These are phyloP conservation scores for Monilinia fructigena DNA, from an alignment of 2,329 filamentous ascomycete species.

Conservation along the genomic window DNA sequence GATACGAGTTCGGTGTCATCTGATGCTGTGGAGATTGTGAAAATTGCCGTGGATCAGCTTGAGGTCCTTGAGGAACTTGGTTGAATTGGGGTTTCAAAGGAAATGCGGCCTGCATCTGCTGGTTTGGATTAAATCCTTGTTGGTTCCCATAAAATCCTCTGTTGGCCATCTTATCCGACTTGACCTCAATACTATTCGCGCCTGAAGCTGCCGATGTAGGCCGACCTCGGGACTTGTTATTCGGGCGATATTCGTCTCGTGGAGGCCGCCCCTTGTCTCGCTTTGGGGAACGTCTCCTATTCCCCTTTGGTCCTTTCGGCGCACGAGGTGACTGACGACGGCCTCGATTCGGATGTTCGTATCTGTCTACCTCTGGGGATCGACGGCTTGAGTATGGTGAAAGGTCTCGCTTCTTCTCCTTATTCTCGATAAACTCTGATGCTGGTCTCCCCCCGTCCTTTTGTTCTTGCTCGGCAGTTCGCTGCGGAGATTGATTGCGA, in stretches of 20 bases:
- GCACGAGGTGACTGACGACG: slow-evolving; percentile 37
- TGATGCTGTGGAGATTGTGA: slow-evolving; percentile 59
- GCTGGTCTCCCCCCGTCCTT: slow-evolving; percentile 33
- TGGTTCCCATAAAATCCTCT: slow-evolving; percentile 40
- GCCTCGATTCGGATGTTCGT: slow-evolving; percentile 35
- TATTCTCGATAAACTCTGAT: slow-evolving; percentile 29
- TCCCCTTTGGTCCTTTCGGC: slow-evolving; percentile 31
- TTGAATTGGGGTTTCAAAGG: slow-evolving; percentile 42
- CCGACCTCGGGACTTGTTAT: slow-evolving; percentile 33
- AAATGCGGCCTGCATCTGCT: slow-evolving; percentile 42
- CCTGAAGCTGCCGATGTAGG: slow-evolving; percentile 38
- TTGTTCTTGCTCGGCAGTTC: slow-evolving; percentile 22
- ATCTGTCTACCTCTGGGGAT: slow-evolving; percentile 37
- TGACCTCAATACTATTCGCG: slow-evolving; percentile 42
- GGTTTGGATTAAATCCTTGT: slow-evolving; percentile 41
- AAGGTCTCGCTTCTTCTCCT: slow-evolving; percentile 30
- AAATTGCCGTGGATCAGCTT: slow-evolving; percentile 46
- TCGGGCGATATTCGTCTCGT: slow-evolving; percentile 37
- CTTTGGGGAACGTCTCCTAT: slow-evolving; percentile 32
- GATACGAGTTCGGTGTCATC: slow-evolving; percentile 53
- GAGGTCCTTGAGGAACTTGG: slow-evolving; percentile 35
- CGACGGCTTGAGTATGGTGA: slow-evolving; percentile 30
- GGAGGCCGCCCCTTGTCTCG: slow-evolving; percentile 31
- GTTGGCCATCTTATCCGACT: slow-evolving; percentile 40
- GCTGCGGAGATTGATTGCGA: slow-evolving; percentile 30